phyloP scores from a whole-genome alignment of 176 grass and related monocot genomes.

The Chrysopogon serrulatus region DNA sequence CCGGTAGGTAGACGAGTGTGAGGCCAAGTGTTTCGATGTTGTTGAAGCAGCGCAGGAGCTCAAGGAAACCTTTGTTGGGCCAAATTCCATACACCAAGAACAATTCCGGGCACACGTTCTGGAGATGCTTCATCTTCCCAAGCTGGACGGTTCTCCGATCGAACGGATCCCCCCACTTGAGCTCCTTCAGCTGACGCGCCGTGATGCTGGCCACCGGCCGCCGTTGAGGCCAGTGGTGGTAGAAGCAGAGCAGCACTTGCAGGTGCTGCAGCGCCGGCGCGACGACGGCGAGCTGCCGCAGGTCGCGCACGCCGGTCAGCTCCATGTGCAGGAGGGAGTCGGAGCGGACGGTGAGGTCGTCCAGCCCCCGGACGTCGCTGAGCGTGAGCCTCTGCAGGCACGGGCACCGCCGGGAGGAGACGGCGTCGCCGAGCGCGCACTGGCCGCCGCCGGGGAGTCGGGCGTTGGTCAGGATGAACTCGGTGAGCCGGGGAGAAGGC shows the following conservation, averaged over 20 bases:
- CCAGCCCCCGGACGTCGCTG: neutral
- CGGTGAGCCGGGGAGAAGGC: neutral
- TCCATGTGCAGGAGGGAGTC: neutral
- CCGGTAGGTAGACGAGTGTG: neutral
- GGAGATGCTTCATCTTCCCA: neutral
- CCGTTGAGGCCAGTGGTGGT: neutral
- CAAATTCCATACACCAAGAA: neutral
- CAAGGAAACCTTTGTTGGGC: neutral
- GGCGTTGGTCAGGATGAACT: neutral
- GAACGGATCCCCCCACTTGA: too few species aligned
- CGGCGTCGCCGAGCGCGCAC: neutral
- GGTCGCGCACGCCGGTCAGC: neutral
- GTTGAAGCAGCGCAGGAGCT: neutral
- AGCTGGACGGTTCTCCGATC: neutral
- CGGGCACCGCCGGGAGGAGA: neutral
- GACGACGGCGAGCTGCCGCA: slow-evolving; percentile 3
- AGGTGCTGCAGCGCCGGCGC: neutral
- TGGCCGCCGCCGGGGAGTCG: neutral
- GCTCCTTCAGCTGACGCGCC: too few species aligned
- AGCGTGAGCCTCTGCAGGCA: neutral
- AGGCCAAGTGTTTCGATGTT: neutral
- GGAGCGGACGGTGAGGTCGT: neutral
- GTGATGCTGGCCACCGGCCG: too few species aligned
- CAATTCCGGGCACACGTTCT: neutral
- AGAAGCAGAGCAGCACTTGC: neutral